phyloP scores from a whole-genome alignment of 2,329 filamentous ascomycete genomes.

The Aspergillus ibericus region DNA sequence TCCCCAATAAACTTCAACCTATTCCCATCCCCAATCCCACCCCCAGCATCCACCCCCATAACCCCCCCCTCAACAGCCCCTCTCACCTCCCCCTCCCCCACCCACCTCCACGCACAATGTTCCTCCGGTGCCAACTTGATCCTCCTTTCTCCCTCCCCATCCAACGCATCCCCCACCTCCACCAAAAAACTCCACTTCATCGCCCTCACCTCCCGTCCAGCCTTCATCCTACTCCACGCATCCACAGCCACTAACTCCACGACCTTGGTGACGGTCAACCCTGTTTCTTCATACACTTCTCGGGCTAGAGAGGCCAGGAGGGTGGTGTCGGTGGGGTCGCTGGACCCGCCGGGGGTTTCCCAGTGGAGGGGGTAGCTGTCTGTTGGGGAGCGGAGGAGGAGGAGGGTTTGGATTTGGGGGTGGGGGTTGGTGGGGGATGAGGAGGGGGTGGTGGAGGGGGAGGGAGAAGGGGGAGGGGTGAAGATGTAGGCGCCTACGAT shows the following conservation, averaged over 20 bases:
- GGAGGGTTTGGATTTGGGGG: conserved; percentile 36
- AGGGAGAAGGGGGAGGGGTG: background rate
- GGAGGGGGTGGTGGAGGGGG: too few species aligned
- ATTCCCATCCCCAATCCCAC: conserved; percentile 1
- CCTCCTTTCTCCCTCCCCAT: conserved; percentile 2
- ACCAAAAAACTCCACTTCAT: conserved; percentile 42
- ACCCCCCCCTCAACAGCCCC: conserved; percentile 8
- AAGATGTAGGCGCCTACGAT: background rate
- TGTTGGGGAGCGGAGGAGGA: conserved; percentile 45
- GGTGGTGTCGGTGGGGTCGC: conserved; percentile 48
- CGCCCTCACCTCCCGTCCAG: conserved; percentile 20
- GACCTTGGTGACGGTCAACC: conserved; percentile 47
- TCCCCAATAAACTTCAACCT: conserved; percentile 22
- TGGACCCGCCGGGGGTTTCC: conserved; percentile 55
- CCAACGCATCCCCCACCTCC: conserved; percentile 26
- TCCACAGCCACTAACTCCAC: conserved; percentile 42
- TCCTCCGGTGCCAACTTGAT: conserved; percentile 36
- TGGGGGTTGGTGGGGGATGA: background rate
- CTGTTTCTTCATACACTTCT: conserved; percentile 55
- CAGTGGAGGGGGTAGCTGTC: conserved; percentile 45
- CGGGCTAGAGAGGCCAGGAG: conserved; percentile 52
- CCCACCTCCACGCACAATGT: conserved; percentile 41
- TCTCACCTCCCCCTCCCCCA: conserved; percentile 35
- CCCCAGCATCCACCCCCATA: background rate
- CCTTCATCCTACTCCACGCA: conserved; percentile 24